These are phyloP conservation scores for Aspergillus ellipticus DNA, from an alignment of 495 filamentous ascomycete species.

Conservation along the genomic window DNA sequence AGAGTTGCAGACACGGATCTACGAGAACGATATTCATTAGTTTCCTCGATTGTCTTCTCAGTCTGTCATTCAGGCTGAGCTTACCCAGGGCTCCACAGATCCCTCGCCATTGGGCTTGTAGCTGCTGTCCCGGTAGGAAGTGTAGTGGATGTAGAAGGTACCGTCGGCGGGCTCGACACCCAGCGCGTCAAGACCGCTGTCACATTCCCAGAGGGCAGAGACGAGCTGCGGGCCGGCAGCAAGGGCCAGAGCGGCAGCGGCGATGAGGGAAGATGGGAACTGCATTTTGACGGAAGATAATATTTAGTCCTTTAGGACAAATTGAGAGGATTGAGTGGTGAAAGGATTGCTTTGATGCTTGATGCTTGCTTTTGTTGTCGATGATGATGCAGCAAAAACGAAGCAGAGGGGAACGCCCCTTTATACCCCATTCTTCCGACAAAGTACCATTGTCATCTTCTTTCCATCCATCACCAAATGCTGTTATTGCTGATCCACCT, in stretches of 20 bases:
- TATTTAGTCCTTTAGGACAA: too few species aligned
- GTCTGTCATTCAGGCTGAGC: too few species aligned
- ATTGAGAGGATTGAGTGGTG: background rate
- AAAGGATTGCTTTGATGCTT: background rate
- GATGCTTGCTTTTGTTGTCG: too few species aligned
- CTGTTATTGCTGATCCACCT: too few species aligned
- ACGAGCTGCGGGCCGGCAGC: background rate
- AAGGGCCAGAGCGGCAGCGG: background rate
- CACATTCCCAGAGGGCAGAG: background rate
- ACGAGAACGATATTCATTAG: background rate
- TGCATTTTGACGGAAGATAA: background rate
- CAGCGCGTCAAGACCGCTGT: background rate
- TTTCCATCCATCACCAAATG: too few species aligned
- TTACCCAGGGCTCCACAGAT: background rate
- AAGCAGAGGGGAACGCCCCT: too few species aligned
- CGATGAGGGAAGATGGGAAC: background rate
- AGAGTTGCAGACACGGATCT: background rate
- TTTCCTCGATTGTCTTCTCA: background rate
- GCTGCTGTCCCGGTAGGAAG: background rate
- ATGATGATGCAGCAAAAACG: too few species aligned
- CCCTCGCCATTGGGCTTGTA: background rate
- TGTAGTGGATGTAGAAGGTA: background rate
- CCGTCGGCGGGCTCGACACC: background rate
- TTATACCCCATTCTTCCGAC: too few species aligned
- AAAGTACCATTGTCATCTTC: too few species aligned